A percentile compares a stretch with the other conserved stretches of the same genome.
phyloP scores from a whole-genome alignment of 2,329 filamentous ascomycete species.

The Fonsecaea erecta region DNA sequence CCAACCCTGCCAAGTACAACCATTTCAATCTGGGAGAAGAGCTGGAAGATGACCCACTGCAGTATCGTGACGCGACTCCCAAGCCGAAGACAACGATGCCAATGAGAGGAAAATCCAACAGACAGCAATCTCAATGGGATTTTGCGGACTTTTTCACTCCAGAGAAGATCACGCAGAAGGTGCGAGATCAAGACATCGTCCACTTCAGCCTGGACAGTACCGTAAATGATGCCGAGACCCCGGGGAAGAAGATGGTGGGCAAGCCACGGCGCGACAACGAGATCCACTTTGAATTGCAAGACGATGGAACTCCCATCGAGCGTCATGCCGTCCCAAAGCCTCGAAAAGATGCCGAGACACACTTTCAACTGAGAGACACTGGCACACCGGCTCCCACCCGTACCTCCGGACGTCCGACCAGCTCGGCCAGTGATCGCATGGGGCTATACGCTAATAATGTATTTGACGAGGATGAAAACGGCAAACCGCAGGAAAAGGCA shows the following conservation, averaged over 20 bases:
- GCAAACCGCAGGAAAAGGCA: constrained; percentile 40
- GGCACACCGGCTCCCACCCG: constrained; percentile 54
- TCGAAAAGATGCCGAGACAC: constrained; percentile 77
- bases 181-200: constrained; percentile 70
- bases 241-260: constrained; percentile 42
- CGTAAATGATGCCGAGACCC: constrained; percentile 51
- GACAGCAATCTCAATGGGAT: constrained; percentile 75
- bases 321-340: constrained; percentile 51
- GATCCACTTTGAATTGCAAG: constrained; percentile 80
- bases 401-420: constrained; percentile 40
- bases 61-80: constrained; percentile 35
- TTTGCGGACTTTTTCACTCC: constrained; percentile 90
- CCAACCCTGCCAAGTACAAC: constrained; percentile 77
- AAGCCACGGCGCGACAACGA: constrained; percentile 77
- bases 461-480: constrained; percentile 65
- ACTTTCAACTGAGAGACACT: constrained; percentile 80
- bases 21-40: constrained; percentile 78
- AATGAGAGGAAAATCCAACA: constrained; percentile 30
- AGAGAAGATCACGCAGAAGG: constrained; percentile 70
- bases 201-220: constrained; percentile 79
- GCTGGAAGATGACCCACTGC: constrained; percentile 37
- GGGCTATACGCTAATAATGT: constrained; percentile 79
- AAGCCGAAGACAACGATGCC: constrained; percentile 36
- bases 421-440: constrained; percentile 55
- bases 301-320: constrained; percentile 57